Conservation (phyloP, 192 early-diverging fungal genomes). For the Phlyctochytrium bullatum region DNA sequence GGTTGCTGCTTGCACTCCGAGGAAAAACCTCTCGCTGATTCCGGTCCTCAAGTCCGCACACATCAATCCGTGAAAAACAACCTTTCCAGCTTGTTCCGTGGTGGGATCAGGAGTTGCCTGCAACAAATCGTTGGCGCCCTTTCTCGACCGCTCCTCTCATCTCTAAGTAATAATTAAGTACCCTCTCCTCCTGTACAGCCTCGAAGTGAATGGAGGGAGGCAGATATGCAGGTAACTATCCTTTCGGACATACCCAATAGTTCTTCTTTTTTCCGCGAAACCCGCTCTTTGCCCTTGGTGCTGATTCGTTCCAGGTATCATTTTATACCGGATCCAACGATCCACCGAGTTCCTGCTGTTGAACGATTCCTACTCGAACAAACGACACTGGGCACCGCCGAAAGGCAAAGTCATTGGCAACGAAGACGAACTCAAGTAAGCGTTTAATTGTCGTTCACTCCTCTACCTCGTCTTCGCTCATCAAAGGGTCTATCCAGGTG, state of each 20-base stretch:
- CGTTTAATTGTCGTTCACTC: slow-evolving; percentile 12
- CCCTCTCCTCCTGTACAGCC: neutral
- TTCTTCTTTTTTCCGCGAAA: too few species aligned
- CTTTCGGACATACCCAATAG: too few species aligned
- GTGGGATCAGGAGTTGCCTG: too few species aligned
- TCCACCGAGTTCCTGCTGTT: slow-evolving; percentile 73
- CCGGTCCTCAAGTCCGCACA: too few species aligned
- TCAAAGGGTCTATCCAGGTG: too few species aligned
- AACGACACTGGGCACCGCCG: slow-evolving; percentile 79
- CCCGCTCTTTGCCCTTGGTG: too few species aligned
- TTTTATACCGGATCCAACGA: neutral
- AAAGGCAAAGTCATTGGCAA: slow-evolving; percentile 74
- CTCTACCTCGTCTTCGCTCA: slow-evolving; percentile 7
- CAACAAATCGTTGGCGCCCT: too few species aligned
- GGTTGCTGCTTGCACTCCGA: too few species aligned
- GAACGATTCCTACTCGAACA: slow-evolving; percentile 77
- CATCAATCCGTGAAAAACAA: too few species aligned
- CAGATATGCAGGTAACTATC: neutral
- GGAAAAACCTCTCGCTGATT: too few species aligned
- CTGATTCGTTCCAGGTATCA: neutral
- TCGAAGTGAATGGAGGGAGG: neutral
- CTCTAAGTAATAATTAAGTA: neutral
- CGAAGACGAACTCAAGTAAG: slow-evolving; percentile 84
- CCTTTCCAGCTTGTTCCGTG: too few species aligned
- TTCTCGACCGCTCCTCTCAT: neutral